Conservation (phyloP, 2,329 filamentous ascomycete species). For the Thyridium curvatum region DNA sequence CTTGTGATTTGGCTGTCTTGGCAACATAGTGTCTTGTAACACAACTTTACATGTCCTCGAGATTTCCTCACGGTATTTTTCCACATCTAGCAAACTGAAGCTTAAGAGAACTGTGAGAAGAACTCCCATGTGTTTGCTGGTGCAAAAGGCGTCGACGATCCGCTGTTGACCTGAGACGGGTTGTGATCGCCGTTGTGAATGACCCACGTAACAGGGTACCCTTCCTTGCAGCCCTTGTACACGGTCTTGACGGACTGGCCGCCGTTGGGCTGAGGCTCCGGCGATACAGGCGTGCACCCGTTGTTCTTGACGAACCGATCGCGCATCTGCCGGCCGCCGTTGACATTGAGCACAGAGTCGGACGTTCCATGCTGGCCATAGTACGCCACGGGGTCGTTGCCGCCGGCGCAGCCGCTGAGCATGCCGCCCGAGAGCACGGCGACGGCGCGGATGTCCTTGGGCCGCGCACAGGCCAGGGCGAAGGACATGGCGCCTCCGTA, state of each 20-base stretch:
- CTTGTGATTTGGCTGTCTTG: too few relatives aligned
- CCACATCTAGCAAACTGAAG: too few relatives aligned
- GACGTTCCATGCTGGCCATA: constrained; percentile 11
- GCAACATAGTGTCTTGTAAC: too few relatives aligned
- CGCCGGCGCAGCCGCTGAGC: too few relatives aligned
- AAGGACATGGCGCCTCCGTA: constrained; percentile 37
- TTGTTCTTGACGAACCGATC: constrained; percentile 12
- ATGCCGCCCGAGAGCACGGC: too few relatives aligned
- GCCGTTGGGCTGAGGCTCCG: constrained; percentile 5
- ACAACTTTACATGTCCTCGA: too few relatives aligned
- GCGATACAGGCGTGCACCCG: constrained; percentile 6
- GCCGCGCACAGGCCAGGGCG: constrained; percentile 32
- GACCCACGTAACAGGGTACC: constrained; percentile 12
- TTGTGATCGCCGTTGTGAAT: constrained; percentile 15
- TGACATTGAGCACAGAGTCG: constrained; percentile 10
- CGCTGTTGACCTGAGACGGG: constrained; percentile 9
- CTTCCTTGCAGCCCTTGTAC: constrained; percentile 10
- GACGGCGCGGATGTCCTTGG: constrained; percentile 30
- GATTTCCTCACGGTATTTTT: too few relatives aligned
- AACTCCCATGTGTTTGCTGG: constrained; percentile 14
- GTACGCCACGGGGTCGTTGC: constrained; percentile 8
- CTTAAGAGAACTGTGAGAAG: constrained; percentile 8
- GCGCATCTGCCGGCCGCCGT: constrained; percentile 8
- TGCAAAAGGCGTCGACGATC: constrained; percentile 8
- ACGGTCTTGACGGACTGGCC: constrained; percentile 9